Base-by-base conservation (phyloP, 1,284 basidiomycete species). In the Waitea zeae region DNA sequence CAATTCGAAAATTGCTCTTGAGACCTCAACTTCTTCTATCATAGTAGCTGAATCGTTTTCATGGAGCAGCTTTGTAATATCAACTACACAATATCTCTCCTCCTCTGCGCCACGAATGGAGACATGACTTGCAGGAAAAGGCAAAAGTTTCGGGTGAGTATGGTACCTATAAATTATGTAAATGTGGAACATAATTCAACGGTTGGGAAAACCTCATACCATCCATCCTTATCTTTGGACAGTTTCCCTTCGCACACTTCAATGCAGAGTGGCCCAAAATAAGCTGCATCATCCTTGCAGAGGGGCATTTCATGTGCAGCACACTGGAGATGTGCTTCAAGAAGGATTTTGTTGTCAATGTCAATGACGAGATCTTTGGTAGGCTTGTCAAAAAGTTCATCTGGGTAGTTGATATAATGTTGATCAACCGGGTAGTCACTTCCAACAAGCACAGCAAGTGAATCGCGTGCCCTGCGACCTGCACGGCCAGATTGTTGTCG, bases 401-500 rank as follows among this genome's bases (percentile, higher is more conserved):
- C 57, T 0, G 89, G 82, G 43, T 83, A 62, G 4, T 68, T 56
- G 20, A 77, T 67, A 46, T 81, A 93, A 47, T 89, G 70, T 47
- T 75, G 73, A 49, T 92, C 88, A 36, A 87, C 61, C 0, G 82
- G 75, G 37, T 73, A 61, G 12, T 61, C 57, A 39, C 89, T 81
- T 12, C 75, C 70, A 2, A 93, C 68, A 27, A 87, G 63, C 36
- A 92, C 61, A 0, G 77, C 74, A n/a, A 93, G 61, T 12, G 86
- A 78, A 48, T 92, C 88, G 29, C 76, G 73, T 32, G 79, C 65
- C 35, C 88, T 62, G 31, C 89, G 70, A 3, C 89, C 89, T 12
- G 88, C 88, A 44, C 88, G 63, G 20, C 89, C 88, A 3, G 81
- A 75, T 70, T 93, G 87, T 61, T 93, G 89, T 22, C 81, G 63